Evolutionary conservation across 345 rosid species (phyloP).

Genomic region (Citrus unshiu): DNA sequence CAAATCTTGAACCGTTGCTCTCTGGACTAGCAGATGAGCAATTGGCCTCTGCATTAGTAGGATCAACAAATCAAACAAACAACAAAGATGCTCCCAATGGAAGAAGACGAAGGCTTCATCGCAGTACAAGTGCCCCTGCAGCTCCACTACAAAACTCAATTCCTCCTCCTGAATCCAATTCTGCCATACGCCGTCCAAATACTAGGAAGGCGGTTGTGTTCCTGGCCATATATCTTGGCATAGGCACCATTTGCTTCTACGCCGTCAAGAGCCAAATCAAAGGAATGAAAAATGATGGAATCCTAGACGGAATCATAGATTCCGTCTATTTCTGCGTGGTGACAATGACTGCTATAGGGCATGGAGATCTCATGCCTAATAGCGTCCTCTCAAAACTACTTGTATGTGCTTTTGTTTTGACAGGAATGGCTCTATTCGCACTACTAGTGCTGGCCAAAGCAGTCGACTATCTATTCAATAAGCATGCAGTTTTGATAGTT

Average conservation of each 20-base stretch:
- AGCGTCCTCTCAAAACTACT: slow-evolving; percentile 51
- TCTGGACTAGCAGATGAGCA: slow-evolving; percentile 17
- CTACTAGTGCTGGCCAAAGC: slow-evolving; percentile 50
- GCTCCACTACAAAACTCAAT: slow-evolving; percentile 16
- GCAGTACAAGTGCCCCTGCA: slow-evolving; percentile 62
- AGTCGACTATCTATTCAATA: slow-evolving; percentile 74
- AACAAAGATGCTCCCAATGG: slow-evolving; percentile 20
- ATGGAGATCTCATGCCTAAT: slow-evolving; percentile 82
- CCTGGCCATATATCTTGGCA: slow-evolving; percentile 44
- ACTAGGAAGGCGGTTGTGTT: slow-evolving; percentile 33
- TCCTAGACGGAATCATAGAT: too few species aligned
- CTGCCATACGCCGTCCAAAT: slow-evolving; percentile 38
- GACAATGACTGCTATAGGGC: slow-evolving; percentile 92
- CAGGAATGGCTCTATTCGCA: slow-evolving; percentile 70
- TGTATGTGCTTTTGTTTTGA: slow-evolving; percentile 71
- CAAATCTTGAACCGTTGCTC: slow-evolving; percentile 44
- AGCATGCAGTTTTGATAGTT: slow-evolving; percentile 71
- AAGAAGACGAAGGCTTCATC: slow-evolving; percentile 41
- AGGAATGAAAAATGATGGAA: too few species aligned
- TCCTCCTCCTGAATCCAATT: slow-evolving; percentile 31
- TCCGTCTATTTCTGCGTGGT: slow-evolving; percentile 45
- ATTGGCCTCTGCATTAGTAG: too few species aligned
- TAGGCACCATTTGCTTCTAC: slow-evolving; percentile 37
- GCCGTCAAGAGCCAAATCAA: too few species aligned
- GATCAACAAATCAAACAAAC: slow-evolving; percentile 19